Conservation (phyloP, 164 flowering plant genomes). For the Dillenia suffruticosa region DNA sequence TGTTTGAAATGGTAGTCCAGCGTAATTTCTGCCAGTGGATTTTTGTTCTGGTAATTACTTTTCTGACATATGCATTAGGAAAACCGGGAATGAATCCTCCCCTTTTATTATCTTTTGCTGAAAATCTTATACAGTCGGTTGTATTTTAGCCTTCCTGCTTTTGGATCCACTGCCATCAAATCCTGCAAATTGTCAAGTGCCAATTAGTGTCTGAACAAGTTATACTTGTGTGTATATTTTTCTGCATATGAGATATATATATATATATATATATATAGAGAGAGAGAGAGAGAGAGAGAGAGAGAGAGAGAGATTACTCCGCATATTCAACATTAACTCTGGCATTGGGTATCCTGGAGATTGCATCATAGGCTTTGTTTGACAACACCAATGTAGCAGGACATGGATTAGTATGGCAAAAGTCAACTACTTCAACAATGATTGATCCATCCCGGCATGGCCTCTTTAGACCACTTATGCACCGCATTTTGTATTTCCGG, state of each 20-base stretch:
- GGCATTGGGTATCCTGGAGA: constrained; percentile 24
- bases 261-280: too few species aligned
- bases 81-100: too few species aligned
- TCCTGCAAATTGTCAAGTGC: too few species aligned
- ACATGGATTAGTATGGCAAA: constrained; percentile 38
- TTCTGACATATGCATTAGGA: too few species aligned
- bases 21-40: too few species aligned
- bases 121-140: too few species aligned
- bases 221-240: neutral
- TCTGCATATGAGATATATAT: too few species aligned
- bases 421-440: constrained; percentile 45
- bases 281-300: neutral
- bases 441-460: constrained; percentile 48
- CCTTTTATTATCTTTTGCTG: too few species aligned
- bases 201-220: neutral
- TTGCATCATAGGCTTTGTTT: constrained; percentile 38
- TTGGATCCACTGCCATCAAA: too few species aligned
- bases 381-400: constrained; percentile 42
- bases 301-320: constrained; percentile 21
- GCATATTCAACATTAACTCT: constrained; percentile 41
- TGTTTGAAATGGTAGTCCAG: too few species aligned
- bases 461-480: constrained; percentile 41
- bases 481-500: constrained; percentile 39
- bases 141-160: too few species aligned
- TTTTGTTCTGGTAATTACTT: too few species aligned